Conservation (phyloP, 208 protist species). For the Leishmania guyanensis region DNA sequence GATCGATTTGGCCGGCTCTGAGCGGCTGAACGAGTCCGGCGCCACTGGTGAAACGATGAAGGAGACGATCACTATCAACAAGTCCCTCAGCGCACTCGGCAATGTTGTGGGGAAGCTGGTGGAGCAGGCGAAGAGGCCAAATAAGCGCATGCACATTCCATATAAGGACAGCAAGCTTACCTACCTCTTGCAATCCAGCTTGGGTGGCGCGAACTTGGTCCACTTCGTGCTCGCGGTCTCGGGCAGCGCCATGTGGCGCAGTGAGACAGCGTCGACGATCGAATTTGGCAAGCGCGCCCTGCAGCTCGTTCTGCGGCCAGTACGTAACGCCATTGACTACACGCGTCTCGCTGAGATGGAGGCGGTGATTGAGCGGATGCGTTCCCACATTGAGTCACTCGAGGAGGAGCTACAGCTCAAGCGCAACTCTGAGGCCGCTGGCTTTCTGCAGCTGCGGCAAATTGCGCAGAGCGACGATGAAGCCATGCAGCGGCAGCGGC, state of each 20-base stretch:
- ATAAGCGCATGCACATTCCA: conserved; percentile 85
- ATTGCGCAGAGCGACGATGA: conserved; percentile 59
- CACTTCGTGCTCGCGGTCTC: conserved; percentile 90
- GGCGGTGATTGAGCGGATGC: conserved; percentile 93
- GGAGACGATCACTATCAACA: conserved; percentile 95
- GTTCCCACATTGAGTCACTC: conserved; percentile 79
- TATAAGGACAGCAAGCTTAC: conserved; percentile 95
- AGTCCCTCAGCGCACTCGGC: conserved; percentile 92
- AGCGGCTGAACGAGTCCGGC: conserved; percentile 86
- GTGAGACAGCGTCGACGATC: conserved; percentile 87
- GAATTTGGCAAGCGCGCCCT: conserved; percentile 91
- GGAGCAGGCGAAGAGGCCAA: conserved; percentile 81
- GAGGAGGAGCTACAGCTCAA: conserved; percentile 82
- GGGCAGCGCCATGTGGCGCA: conserved; percentile 76
- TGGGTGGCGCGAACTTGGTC: conserved; percentile 88
- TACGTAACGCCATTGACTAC: conserved; percentile 92
- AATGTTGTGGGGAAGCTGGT: conserved; percentile 93
- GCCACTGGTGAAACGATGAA: conserved; percentile 86
- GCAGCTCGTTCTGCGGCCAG: conserved; percentile 85
- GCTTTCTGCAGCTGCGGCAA: conserved; percentile 83
- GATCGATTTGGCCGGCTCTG: conserved; percentile 94
- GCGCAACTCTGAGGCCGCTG: conserved; percentile 52
- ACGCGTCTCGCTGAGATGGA: conserved; percentile 93
- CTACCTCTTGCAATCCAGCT: conserved; percentile 90
- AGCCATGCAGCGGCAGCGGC: conserved; percentile 13